A percentile compares a stretch with the other conserved stretches of the same genome.
These are phyloP conservation scores for Yarrowia divulgata DNA, from an alignment of 805 yeast genomes.

Conservation along the genomic window DNA sequence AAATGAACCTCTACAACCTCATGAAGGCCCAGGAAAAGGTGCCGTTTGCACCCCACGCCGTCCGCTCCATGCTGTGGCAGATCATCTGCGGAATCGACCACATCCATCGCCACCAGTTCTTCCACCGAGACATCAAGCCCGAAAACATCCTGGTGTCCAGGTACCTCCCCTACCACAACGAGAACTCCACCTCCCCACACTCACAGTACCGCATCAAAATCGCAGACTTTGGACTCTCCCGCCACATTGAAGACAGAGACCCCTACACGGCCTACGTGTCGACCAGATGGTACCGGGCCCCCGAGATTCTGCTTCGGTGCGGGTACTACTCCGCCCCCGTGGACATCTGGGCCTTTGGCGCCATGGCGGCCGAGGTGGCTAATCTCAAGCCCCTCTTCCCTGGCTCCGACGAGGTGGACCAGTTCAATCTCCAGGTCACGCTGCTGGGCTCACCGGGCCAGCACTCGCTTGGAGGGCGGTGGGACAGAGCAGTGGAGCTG, in stretches of 20 bases:
- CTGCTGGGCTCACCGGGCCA: constrained; percentile 73
- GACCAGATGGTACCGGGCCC: constrained; percentile 96
- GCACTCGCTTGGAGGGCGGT: constrained; percentile 9
- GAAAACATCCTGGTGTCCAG: constrained; percentile 83
- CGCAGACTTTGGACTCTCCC: constrained; percentile 94
- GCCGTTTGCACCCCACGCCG: constrained; percentile 62
- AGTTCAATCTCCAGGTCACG: constrained; percentile 69
- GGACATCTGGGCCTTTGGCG: constrained; percentile 93
- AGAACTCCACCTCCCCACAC: neutral
- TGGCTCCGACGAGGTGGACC: constrained; percentile 81
- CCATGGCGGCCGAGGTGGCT: constrained; percentile 86
- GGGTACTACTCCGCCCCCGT: constrained; percentile 76
- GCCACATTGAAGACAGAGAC: constrained; percentile 66
- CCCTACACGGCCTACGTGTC: constrained; percentile 88
- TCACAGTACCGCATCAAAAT: constrained; percentile 70
- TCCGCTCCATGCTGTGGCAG: constrained; percentile 63
- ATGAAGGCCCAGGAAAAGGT: constrained; percentile 66
- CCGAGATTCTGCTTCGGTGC: constrained; percentile 67
- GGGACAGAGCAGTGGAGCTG: neutral
- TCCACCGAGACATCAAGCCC: constrained; percentile 93
- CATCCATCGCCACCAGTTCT: constrained; percentile 71
- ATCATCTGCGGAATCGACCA: constrained; percentile 79
- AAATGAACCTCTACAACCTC: constrained; percentile 78
- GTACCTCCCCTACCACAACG: neutral
- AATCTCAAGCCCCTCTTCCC: constrained; percentile 82